Conservation (phyloP, 225 moss, liverwort and hornwort species). For the Lunularia cruciata region DNA sequence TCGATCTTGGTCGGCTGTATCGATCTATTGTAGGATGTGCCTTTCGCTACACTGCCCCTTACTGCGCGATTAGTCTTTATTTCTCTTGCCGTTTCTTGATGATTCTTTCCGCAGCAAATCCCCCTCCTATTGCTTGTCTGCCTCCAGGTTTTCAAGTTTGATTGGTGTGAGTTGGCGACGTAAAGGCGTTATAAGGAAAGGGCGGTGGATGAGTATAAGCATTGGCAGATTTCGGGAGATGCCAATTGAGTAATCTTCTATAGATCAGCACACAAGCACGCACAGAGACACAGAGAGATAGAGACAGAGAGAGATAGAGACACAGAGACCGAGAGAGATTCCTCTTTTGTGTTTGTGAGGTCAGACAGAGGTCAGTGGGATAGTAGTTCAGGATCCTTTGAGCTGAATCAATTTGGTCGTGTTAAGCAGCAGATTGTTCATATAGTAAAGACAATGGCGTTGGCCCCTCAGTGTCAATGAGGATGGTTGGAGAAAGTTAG, state of each 20-base stretch:
- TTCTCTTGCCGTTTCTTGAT: not conserved
- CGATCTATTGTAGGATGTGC: not conserved
- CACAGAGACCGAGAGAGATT: too few species aligned
- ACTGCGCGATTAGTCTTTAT: not conserved
- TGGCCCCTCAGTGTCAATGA: not conserved
- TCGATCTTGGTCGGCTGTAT: conserved; percentile 15
- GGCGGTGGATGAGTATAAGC: not conserved
- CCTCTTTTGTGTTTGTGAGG: not conserved
- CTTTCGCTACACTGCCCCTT: not conserved
- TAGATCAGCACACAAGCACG: not conserved
- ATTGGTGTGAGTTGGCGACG: not conserved
- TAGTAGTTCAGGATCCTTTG: not conserved
- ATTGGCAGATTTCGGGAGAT: not conserved
- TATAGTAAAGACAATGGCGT: not conserved
- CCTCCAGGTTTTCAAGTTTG: not conserved
- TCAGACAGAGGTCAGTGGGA: not conserved
- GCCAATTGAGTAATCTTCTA: not conserved
- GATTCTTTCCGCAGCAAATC: not conserved
- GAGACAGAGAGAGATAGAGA: not conserved
- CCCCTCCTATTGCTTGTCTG: not conserved
- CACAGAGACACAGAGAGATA: not conserved
- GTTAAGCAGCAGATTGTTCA: not conserved
- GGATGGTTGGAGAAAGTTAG: not conserved
- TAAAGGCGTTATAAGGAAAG: not conserved
- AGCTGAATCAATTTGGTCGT: not conserved